Evolutionary conservation across 108 stramenopile genomes (phyloP).

Genomic region (Skeletonema costatum): DNA sequence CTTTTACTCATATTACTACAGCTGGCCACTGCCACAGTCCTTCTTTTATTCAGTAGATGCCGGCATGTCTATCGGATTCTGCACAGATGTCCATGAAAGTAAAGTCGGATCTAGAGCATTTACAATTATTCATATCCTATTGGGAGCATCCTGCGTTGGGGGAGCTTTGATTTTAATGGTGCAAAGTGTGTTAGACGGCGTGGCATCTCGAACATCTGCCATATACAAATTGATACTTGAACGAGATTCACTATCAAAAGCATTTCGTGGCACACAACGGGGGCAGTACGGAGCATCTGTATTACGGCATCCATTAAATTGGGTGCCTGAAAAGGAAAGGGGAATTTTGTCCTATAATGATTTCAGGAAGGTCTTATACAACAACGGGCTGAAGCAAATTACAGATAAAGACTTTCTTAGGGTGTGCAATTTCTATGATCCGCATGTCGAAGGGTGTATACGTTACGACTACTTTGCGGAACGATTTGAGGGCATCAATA

Average conservation of each 20-base stretch:
- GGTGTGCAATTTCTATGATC: constrained; percentile 29
- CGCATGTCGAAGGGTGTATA: constrained; percentile 7
- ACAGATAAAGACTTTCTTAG: constrained; percentile 18
- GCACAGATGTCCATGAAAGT: constrained; percentile 70
- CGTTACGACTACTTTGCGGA: constrained; percentile 17
- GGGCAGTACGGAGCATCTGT: background rate
- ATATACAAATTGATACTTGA: constrained; percentile 57
- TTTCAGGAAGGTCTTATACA: constrained; percentile 30
- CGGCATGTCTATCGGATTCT: constrained; percentile 84
- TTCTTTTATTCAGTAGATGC: constrained; percentile 84
- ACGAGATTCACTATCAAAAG: constrained; percentile 48
- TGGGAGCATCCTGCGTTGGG: constrained; percentile 70
- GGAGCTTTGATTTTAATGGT: constrained; percentile 73
- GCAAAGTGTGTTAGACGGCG: constrained; percentile 58
- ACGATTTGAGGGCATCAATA: constrained; percentile 24
- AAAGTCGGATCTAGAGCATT: constrained; percentile 64
- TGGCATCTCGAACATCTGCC: constrained; percentile 22
- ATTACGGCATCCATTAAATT: background rate
- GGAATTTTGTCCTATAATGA: constrained; percentile 44
- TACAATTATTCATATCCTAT: constrained; percentile 62
- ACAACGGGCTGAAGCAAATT: constrained; percentile 3
- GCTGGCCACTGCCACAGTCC: constrained; percentile 68
- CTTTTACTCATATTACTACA: constrained; percentile 69
- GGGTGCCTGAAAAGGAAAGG: background rate
- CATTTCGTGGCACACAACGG: constrained; percentile 5